Conservation (phyloP, 2,329 filamentous ascomycete species). For the Neonectria ditissima region DNA sequence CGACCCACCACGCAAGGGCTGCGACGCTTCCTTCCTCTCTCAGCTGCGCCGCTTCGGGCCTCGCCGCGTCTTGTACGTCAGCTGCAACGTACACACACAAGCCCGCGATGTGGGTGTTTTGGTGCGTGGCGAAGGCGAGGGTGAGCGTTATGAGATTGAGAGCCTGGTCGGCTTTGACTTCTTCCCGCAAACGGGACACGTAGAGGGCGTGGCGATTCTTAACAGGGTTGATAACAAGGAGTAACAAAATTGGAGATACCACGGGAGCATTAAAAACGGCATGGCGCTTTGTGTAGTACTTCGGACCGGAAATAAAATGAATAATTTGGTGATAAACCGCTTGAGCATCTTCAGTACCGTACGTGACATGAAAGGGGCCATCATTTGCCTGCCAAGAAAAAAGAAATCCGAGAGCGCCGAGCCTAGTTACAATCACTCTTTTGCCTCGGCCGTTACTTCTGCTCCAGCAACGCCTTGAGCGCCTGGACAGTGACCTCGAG, state of each 20-base stretch:
- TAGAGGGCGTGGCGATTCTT: conserved; percentile 75
- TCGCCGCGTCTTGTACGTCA: conserved; percentile 88
- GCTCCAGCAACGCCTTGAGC: conserved; percentile 73
- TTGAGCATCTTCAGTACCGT: conserved; percentile 14
- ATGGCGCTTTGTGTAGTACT: conserved; percentile 26
- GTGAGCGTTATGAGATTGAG: conserved; percentile 82
- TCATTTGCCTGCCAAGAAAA: conserved; percentile 14
- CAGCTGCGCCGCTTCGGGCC: conserved; percentile 86
- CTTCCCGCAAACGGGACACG: conserved; percentile 87
- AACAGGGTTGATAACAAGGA: conserved; percentile 61
- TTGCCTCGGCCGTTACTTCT: conserved; percentile 39
- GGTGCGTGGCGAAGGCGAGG: conserved; percentile 72
- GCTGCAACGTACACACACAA: conserved; percentile 98
- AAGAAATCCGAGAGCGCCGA: conserved; percentile 23
- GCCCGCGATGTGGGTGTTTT: conserved; percentile 91
- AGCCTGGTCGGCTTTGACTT: conserved; percentile 95
- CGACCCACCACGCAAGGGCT: conserved; percentile 96
- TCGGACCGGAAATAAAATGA: conserved; percentile 22
- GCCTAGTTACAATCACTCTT: conserved; percentile 18
- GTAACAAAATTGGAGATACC: conserved; percentile 25
- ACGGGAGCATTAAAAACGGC: conserved; percentile 21
- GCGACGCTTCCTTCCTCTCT: conserved; percentile 83
- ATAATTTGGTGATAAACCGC: conserved; percentile 18
- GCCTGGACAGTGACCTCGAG: conserved; percentile 78
- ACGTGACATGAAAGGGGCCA: conserved; percentile 17